These are phyloP conservation scores for Claviceps arundinis DNA, from an alignment of 2,329 filamentous ascomycete species.

Conservation along the genomic window DNA sequence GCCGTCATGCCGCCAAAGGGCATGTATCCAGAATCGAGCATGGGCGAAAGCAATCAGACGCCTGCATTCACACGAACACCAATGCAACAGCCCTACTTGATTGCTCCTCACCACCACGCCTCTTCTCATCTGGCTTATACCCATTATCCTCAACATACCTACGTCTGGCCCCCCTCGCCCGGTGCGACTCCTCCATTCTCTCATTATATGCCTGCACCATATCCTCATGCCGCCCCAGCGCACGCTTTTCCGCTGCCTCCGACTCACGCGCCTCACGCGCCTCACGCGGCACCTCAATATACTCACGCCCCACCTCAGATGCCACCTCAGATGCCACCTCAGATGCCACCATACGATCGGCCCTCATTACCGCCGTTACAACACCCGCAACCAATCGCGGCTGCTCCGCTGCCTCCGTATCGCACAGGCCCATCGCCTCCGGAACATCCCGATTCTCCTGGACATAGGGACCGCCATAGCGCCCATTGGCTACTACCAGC, in stretches of 20 bases:
- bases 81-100: conserved; percentile 35
- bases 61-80: conserved; percentile 70
- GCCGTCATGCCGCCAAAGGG: conserved; percentile 81
- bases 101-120: conserved; percentile 20
- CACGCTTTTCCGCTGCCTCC: conserved; percentile 11
- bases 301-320: conserved; percentile 5
- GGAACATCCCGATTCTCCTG: conserved; percentile 27
- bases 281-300: conserved; percentile 19
- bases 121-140: conserved; percentile 20
- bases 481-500: conserved; percentile 32
- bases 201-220: conserved; percentile 29
- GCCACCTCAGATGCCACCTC: not conserved
- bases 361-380: conserved; percentile 24
- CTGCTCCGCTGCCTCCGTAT: conserved; percentile 15
- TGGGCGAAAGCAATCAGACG: conserved; percentile 70
- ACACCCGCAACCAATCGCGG: conserved; percentile 13
- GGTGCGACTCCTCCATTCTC: conserved; percentile 39
- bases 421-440: conserved; percentile 23
- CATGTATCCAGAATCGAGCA: conserved; percentile 92
- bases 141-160: conserved; percentile 30
- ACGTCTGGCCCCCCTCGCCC: conserved; percentile 43
- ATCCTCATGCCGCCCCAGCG: conserved; percentile 18
- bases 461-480: conserved; percentile 30
- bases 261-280: conserved; percentile 9
- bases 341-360: conserved; percentile 18